Base-by-base conservation (phyloP, 139 green algal genomes). In the Nannochloris sp. region DNA sequence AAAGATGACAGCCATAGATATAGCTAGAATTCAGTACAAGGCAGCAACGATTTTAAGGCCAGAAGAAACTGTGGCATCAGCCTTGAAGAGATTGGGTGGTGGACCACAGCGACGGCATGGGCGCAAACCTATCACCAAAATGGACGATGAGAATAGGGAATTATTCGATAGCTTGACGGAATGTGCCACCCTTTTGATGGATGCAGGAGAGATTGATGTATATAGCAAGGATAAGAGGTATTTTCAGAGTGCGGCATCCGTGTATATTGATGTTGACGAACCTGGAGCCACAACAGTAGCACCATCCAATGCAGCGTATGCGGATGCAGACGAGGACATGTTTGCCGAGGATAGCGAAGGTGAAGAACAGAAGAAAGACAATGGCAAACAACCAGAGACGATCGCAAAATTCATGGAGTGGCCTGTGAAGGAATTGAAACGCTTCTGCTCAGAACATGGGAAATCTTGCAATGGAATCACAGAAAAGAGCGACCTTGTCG, bases 391-490 rank as follows among this genome's bases (percentile, higher is more conserved):
- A 33, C 55, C 55, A 10, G 16, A 44, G 5, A 45, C 46, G 6
- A 45, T 49, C 1, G 17, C 65, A 1, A 83, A 90, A 44, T 89
- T 85, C 49, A 33, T 9, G 17, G 62, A 29, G 23, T 91, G 85
- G 85, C 83, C 85, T 1, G 64, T 91, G 10, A 91, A 88, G 66
- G 83, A 91, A 77, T 76, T 91, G 26, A 68, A 76, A 48, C 69
- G 81, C 0, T 84, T 85, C 36, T 68, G 88, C 36, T 58, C 61
- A 33, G 81, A 86, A 55, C 33, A 71, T 5, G 77, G 83, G 0
- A 16, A 76, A 56, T 73, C 86, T 57, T 28, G 63, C 16, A 63
- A 55, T 20, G 65, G 77, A 51, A 66, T 85, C 17, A 71, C 88
- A 1, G 84, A 91, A 44, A 91, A 91, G 67, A 56, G 13, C 0